These are phyloP conservation scores for Rubus parviflorus DNA, from an alignment of 306 rosid genomes.

Conservation along the genomic window DNA sequence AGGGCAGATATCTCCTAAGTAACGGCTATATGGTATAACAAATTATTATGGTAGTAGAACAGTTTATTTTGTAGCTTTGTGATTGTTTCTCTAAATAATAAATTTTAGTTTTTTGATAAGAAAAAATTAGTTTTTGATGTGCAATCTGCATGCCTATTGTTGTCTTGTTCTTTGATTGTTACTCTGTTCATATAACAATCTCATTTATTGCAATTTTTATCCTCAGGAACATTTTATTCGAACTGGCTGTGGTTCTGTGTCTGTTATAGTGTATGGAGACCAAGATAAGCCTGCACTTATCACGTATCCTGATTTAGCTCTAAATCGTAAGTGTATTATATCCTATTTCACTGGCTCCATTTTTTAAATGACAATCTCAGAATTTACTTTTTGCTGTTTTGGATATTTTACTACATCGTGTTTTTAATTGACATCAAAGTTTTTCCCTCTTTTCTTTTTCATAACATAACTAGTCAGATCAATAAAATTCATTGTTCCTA, in stretches of 20 bases:
- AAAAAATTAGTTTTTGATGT: constrained; percentile 7
- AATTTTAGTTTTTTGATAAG: not conserved
- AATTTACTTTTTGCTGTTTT: not conserved
- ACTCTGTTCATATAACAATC: not conserved
- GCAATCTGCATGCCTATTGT: constrained; percentile 2
- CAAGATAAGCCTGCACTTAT: constrained; percentile 80
- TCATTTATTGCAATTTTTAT: constrained; percentile 5
- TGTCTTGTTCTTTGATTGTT: not conserved
- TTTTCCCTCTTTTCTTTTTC: not conserved
- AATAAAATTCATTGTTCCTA: not conserved
- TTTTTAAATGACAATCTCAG: not conserved
- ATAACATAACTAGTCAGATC: not conserved
- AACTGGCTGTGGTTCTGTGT: constrained; percentile 87
- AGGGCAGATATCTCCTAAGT: constrained; percentile 30
- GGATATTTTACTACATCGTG: not conserved
- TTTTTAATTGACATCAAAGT: not conserved
- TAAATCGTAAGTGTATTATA: constrained; percentile 57
- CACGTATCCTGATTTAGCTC: constrained; percentile 89
- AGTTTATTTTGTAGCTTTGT: constrained; percentile 12
- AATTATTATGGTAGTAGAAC: constrained; percentile 13
- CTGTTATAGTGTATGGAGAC: constrained; percentile 85
- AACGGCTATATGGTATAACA: constrained; percentile 12
- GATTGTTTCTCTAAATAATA: not conserved
- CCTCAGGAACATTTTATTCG: constrained; percentile 68
- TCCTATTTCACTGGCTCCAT: constrained; percentile 9